A percentile compares a stretch with the other conserved stretches of the same genome.
These are phyloP conservation scores for Linnemannia schmuckeri DNA, from an alignment of 192 early-diverging fungal genomes.

Conservation along the genomic window DNA sequence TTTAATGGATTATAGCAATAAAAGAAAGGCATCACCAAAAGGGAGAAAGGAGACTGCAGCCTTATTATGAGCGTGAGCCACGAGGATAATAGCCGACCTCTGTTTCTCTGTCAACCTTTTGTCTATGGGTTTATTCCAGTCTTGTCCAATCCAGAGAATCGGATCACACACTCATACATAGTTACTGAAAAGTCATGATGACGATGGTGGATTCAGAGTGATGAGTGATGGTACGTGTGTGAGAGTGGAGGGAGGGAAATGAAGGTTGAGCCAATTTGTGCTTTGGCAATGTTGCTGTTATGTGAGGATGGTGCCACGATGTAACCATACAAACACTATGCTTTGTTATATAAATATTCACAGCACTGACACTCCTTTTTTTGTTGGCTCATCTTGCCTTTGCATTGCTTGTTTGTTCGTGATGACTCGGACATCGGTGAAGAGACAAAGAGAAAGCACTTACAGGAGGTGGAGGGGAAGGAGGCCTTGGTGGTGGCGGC, in stretches of 20 bases:
- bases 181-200: not conserved
- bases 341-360: not conserved
- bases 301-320: not conserved
- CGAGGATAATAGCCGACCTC: too few species aligned
- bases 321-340: not conserved
- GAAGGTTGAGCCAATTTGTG: not conserved
- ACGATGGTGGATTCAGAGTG: not conserved
- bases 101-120: not conserved
- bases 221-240: too few species aligned
- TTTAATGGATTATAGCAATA: too few species aligned
- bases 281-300: not conserved
- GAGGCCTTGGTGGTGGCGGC: conserved; percentile 4
- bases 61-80: too few species aligned
- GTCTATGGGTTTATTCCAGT: not conserved
- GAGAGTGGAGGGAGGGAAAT: not conserved
- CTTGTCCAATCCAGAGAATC: not conserved
- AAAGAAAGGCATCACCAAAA: too few species aligned
- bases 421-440: not conserved
- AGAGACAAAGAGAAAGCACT: not conserved
- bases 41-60: too few species aligned
- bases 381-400: not conserved
- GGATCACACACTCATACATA: not conserved
- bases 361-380: not conserved
- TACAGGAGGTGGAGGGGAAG: not conserved
- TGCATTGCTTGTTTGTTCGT: too few species aligned